phyloP scores from a whole-genome alignment of 169 alveolate species.

The Theileria annulata region DNA sequence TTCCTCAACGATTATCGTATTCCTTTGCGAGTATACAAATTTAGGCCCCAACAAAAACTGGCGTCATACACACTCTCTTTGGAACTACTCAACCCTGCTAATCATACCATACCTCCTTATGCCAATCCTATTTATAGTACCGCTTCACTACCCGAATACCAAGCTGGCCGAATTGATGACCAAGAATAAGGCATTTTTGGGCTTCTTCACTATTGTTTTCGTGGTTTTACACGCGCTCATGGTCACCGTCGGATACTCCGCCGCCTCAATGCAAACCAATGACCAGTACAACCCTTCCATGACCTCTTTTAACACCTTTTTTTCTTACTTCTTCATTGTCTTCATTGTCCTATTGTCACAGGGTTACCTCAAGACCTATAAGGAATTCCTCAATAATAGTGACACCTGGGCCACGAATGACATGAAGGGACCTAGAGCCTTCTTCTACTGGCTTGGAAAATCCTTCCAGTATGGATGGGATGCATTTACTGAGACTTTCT shows the following conservation, averaged over 20 bases:
- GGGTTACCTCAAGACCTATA: slow-evolving; percentile 14
- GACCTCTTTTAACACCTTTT: slow-evolving; percentile 6
- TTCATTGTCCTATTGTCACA: not conserved
- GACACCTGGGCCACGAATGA: slow-evolving; percentile 8
- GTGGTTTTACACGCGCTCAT: not conserved
- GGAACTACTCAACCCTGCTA: slow-evolving; percentile 6
- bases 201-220: not conserved
- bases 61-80: not conserved
- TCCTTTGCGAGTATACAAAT: slow-evolving; percentile 17
- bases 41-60: slow-evolving; percentile 24
- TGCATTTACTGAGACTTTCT: not conserved
- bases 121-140: slow-evolving; percentile 20
- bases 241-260: slow-evolving; percentile 16
- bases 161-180: not conserved
- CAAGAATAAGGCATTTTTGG: not conserved
- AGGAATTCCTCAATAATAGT: not conserved
- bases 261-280: slow-evolving; percentile 12
- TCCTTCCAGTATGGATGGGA: slow-evolving; percentile 14
- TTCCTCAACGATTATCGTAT: not conserved
- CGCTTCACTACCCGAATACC: slow-evolving; percentile 15
- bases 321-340: not conserved
- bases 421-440: not conserved
- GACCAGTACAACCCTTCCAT: not conserved
- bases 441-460: slow-evolving; percentile 25
- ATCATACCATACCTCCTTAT: slow-evolving; percentile 5